Base-by-base conservation (phyloP, 2,329 filamentous ascomycete genomes). In the Trichoderma cornu-damae region DNA sequence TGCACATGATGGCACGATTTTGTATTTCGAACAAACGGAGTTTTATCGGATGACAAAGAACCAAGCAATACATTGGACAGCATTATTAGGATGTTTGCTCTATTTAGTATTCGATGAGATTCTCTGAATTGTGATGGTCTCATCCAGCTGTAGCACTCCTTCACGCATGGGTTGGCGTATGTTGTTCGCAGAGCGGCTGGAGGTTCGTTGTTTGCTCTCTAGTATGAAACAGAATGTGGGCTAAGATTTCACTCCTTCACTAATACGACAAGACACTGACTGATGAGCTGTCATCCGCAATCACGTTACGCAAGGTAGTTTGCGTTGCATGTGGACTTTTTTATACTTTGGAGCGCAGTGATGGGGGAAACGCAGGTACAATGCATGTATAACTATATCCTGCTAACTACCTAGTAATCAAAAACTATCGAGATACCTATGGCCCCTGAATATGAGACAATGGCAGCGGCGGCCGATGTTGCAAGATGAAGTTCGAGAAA, bases 1-100 rank as follows among this genome's bases (percentile, higher is more conserved):
- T 64, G 22, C 65, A 67, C 65, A 67, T 67, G 55, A 11, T 59
- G 16, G 20, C 4, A 22, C 24, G 14, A 9, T 2, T 12, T n/a
- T 22, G n/a, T 8, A 4, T 24, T 18, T 1, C 38, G 26, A 20
- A 2, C 3, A 28, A 38, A 3, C 2, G 16, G 43, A 16, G 24
- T 6, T 14, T 32, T 16, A 34, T 26, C 26, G 20, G 8, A 26
- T 26, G 8, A 3, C 14, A 34, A 6, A 9, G 16, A 40, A 12
- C 4, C 22, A 3, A 0, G 47, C 9, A 48, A 0, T 16, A 32
- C 12, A 6, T 16, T 26, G 2, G 24, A 56, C 24, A 24, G 34
- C 2, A 26, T 22, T 18, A 16, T 18, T n/a, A 3, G 30, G 43
- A 16, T 32, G 2, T 11, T 28, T 35, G 22, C 12, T 14, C 2